Evolutionary conservation across 768 basidiomycete species (phyloP), one percentile per base, ranked within the genome.

Genomic region (Russula dissimulans): DNA sequence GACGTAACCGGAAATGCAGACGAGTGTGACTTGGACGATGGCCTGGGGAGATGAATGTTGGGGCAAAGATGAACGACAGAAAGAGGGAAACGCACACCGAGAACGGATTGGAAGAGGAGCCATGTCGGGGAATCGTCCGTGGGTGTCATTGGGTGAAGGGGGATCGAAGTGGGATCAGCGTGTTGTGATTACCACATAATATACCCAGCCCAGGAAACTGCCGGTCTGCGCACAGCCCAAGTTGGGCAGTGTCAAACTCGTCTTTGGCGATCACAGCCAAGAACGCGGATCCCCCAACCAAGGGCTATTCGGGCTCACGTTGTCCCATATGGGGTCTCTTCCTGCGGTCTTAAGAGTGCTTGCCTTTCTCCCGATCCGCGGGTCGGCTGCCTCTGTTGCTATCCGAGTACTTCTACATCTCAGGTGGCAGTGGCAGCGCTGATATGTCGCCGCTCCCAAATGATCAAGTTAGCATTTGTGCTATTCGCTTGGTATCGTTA

Each of bases 1-100:
- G 29, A 85, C 75, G 70, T 89, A 92, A 1, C 93, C 93, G 0
- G 89, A 86, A 4, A 90, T 68, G 75, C 91, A 95, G 59, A 94
- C 76, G 45, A 95, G 65, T 69, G 94, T 89, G 46, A 97, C 94
- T 73, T 95, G 85, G 34, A 90, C 76, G 62, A 95, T 93, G 9
- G 91, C 91, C 91, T 95, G 54, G 1, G 15, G 14, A 26, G n/a
- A n/a, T 57, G 9, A 42, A 14, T 11, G 3, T 49, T 4, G 48
- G n/a, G 1, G 55, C 32, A 18, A 32, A n/a, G 34, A n/a, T 11
- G 26, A 32, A 46, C 4, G 17, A 41, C 0, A 39, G 12, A 4
- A 18, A 0, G 17, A 36, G 5, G 5, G 9, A 34, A 0, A 59
- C 79, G 54, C 59, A 84, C 84, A 60, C 79, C 77, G 70, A 84